Percentiles rank a stretch among this genome's conserved stretches.
phyloP scores from a whole-genome alignment of 768 basidiomycete genomes.

The Trametes cingulata region DNA sequence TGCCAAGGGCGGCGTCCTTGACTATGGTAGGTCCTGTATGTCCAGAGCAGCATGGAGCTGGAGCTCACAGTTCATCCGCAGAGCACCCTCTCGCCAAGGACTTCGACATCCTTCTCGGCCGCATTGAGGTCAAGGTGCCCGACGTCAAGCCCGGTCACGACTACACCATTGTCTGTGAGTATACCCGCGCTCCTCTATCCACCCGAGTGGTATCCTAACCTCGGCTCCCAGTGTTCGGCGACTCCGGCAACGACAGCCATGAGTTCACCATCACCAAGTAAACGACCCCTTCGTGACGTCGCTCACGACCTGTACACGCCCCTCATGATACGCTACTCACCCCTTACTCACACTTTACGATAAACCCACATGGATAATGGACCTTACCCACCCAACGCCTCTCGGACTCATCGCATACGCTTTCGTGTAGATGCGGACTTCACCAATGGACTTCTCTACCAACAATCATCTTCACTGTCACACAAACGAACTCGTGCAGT shows the following conservation, averaged over 20 bases:
- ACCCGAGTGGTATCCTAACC: not conserved
- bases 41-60: too few species aligned
- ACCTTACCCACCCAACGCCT: too few species aligned
- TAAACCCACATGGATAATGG: conserved; percentile 9
- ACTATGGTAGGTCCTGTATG: conserved; percentile 30
- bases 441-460: not conserved
- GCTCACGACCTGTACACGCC: conserved; percentile 3
- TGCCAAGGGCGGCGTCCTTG: conserved; percentile 32
- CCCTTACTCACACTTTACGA: not conserved
- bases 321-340: conserved; percentile 9
- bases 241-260: conserved; percentile 47
- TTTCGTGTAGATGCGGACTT: conserved; percentile 10
- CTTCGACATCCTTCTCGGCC: conserved; percentile 41
- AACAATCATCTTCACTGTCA: not conserved
- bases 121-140: conserved; percentile 40
- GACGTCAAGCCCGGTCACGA: conserved; percentile 32
- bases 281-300: not conserved
- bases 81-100: conserved; percentile 35
- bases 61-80: conserved; percentile 2
- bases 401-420: not conserved
- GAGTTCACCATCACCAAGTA: conserved; percentile 36
- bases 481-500: not conserved
- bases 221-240: conserved; percentile 44
- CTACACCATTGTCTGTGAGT: conserved; percentile 48
- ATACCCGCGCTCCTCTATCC: not conserved